Conservation (phyloP, 441 rosid species). For the Gossypium armourianum region DNA sequence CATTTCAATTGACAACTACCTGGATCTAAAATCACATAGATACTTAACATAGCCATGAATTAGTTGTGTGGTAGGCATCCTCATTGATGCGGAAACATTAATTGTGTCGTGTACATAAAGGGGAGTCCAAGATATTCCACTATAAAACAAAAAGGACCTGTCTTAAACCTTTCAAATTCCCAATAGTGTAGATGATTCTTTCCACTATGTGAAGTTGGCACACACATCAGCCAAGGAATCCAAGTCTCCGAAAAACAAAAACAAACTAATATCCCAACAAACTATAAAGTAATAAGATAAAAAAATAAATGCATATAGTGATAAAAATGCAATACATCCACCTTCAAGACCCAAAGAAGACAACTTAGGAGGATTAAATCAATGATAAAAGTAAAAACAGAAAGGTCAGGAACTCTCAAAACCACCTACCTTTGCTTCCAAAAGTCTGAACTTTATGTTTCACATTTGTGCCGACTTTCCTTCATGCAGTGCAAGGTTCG, state of each 20-base stretch:
- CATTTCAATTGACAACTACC: background rate
- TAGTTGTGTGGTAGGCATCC: background rate
- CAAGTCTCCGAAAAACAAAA: background rate
- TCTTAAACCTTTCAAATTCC: slow-evolving; percentile 5
- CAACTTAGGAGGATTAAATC: background rate
- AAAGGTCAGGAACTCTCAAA: background rate
- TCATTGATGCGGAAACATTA: background rate
- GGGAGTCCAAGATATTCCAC: background rate
- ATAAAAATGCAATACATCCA: slow-evolving; percentile 3
- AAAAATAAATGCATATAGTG: background rate
- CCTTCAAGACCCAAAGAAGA: slow-evolving; percentile 6
- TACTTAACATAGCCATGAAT: background rate
- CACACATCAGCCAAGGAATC: background rate
- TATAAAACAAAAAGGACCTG: background rate
- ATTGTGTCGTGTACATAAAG: background rate
- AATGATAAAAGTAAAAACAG: background rate
- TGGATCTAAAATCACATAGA: background rate
- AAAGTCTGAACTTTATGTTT: slow-evolving; percentile 8
- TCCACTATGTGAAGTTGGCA: background rate
- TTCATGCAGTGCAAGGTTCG: slow-evolving; percentile 77
- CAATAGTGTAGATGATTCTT: slow-evolving; percentile 2
- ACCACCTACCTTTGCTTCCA: slow-evolving; percentile 11
- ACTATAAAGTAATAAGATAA: background rate
- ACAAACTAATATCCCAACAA: background rate
- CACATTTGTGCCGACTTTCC: slow-evolving; percentile 17